phyloP scores from a whole-genome alignment of 208 protist species.

The Crithidia expoeki region DNA sequence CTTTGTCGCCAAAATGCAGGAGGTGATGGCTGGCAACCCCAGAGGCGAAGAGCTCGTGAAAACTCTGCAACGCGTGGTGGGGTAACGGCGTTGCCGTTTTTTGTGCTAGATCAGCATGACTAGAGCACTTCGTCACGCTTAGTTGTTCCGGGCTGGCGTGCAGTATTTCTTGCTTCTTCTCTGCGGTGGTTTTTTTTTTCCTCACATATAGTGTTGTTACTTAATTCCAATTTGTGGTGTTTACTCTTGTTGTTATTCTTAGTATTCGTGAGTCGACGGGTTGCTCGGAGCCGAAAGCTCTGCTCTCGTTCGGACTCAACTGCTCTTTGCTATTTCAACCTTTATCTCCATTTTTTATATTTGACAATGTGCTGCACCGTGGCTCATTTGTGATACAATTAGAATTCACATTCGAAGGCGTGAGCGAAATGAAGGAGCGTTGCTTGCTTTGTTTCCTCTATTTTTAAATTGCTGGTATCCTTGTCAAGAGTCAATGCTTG shows the following conservation, averaged over 20 bases:
- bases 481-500: too few species aligned
- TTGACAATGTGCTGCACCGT: too few species aligned
- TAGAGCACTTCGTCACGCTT: too few species aligned
- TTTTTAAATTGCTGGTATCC: too few species aligned
- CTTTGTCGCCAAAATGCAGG: slow-evolving; percentile 23
- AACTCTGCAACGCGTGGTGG: slow-evolving; percentile 8
- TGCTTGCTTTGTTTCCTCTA: too few species aligned
- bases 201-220: neutral
- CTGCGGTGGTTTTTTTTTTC: neutral
- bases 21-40: slow-evolving; percentile 20
- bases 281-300: neutral
- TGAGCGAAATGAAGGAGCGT: too few species aligned
- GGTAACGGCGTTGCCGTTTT: neutral
- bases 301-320: too few species aligned
- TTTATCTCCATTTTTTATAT: too few species aligned
- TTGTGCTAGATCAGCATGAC: too few species aligned
- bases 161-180: slow-evolving; percentile 7
- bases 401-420: too few species aligned
- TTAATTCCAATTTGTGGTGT: neutral
- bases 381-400: too few species aligned
- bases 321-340: neutral
- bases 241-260: neutral
- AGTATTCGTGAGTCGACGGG: neutral
- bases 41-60: slow-evolving; percentile 43
- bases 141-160: too few species aligned